phyloP scores from a whole-genome alignment of 306 rosid genomes.

The Amphicarpaea edgeworthii region DNA sequence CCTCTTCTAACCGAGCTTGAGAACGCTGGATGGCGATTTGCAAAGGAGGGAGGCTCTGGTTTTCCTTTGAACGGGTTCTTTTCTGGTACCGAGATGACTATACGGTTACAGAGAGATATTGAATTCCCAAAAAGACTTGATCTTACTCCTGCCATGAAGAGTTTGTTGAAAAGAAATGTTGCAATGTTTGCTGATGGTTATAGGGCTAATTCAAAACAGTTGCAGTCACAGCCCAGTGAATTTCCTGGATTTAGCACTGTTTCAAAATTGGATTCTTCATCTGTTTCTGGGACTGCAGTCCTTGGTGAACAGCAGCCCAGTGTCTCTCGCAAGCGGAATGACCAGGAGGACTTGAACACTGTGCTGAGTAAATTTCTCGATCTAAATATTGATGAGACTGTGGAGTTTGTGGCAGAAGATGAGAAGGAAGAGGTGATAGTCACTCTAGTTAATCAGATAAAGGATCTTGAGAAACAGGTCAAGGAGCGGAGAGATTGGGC shows the following conservation, averaged over 20 bases:
- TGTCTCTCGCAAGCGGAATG: constrained; percentile 53
- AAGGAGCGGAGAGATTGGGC: constrained; percentile 90
- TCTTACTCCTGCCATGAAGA: constrained; percentile 74
- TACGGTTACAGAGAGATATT: constrained; percentile 64
- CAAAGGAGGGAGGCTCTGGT: constrained; percentile 29
- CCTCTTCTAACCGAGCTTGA: constrained; percentile 44
- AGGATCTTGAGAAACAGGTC: constrained; percentile 76
- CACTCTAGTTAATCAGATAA: constrained; percentile 64
- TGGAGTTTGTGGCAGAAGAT: constrained; percentile 66
- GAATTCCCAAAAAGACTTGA: constrained; percentile 76
- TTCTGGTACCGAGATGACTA: constrained; percentile 48
- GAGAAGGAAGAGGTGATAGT: constrained; percentile 72
- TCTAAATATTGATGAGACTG: constrained; percentile 68
- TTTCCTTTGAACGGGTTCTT: constrained; percentile 54
- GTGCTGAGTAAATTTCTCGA: constrained; percentile 71
- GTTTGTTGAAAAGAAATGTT: constrained; percentile 71
- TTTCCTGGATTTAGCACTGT: constrained; percentile 20
- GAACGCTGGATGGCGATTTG: neutral
- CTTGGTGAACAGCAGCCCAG: constrained; percentile 48
- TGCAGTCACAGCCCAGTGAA: constrained; percentile 39
- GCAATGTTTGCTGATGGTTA: constrained; percentile 76
- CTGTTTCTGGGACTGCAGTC: constrained; percentile 48
- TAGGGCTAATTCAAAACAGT: constrained; percentile 64
- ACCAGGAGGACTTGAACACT: constrained; percentile 65
- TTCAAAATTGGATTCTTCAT: constrained; percentile 33